Base-by-base conservation (phyloP, 768 basidiomycete genomes). In the Melanogaster broomeanus region DNA sequence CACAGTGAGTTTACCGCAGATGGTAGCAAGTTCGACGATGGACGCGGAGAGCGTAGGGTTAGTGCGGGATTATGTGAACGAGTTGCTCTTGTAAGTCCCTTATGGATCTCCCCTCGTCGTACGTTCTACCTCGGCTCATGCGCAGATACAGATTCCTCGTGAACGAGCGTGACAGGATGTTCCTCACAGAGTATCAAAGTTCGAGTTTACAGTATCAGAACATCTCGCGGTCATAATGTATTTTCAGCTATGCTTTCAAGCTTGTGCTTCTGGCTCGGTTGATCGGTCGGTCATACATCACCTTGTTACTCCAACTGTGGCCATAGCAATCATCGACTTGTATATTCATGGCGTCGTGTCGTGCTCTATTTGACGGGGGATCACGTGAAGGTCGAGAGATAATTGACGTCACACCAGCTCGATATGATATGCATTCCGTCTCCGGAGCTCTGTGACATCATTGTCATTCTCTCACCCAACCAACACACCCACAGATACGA, bases 1-100 rank as follows among this genome's bases (percentile, higher is more conserved):
- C n/a, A 34, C 56, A 97, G 96, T 98, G 69, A 93, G 87, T 57
- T 77, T 98, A 34, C 97, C 96, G 1, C 82, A 84, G 59, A 94
- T 97, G 83, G 87, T 98, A 28, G 84, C 87, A 1, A 85, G 81
- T 55, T 93, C 95, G 13, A 84, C 82, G n/a, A 85, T 98, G 77
- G 96, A 99, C 63, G 74, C 83, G 3, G 94, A 96, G 64, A 90
- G 90, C 12, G 86, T 95, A 18, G 72, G 71, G 21, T 75, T 97
- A 7, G 81, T 99, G 13, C 76, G 87, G 55, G 95, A 98, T 59
- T 93, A 98, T 68, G 85, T 92, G 55, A 88, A 90, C 52, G 93
- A 97, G 65, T 74, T 99, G 52, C 77, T 98, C 61, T 70, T 71
- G 94, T 97, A 53, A 51, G 83, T 74, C 45, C 16, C 15, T 30